Base-by-base conservation (phyloP, 2,329 filamentous ascomycete genomes). In the Xylaria sp. region DNA sequence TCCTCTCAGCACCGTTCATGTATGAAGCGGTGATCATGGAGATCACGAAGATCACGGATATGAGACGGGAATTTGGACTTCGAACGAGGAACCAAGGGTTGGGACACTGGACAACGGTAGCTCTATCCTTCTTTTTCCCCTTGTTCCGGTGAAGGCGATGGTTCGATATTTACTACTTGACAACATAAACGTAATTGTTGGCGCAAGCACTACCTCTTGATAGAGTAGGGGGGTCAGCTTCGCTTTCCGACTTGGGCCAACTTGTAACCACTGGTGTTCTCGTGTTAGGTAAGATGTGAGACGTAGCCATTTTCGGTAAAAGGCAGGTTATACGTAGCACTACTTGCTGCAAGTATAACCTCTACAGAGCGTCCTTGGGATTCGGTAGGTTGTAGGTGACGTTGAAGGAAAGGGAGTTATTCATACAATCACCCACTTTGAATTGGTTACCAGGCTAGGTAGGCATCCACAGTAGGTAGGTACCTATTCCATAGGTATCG, bases 1-100 rank as follows among this genome's bases (percentile, higher is more conserved):
- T 31, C 20, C 56, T 57, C 52, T 46, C 13, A 37, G 41, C 46
- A 10, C 48, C 37, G 61, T 65, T 59, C 55, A 60, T 65, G 63
- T 61, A 25, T 58, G 63, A 59, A 8, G 46, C 15, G 64, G 18
- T 46, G 64, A 67, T 69, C 64, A 64, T 63, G 55, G 67, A 69
- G 64, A 67, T 69, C 64, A 63, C 60, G 55, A 64, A 69, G 64
- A 67, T 69, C 64, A 63, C 60, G 48, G 67, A 69, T 69, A 58
- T 50, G 67, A 66, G 63, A 60, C 67, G 62, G 34, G 67, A 63
- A 46, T 54, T 61, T 44, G 39, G 52, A 25, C 56, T 34, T 54
- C 18, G 15, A n/a, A 50, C 8, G n/a, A n/a, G n/a, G 51, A n/a
- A 54, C 28, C 15, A 31, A 23, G 50, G 50, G 52, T 10, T 55